Percentiles rank a stretch among this genome's conserved stretches.
Conservation (phyloP, 2,329 filamentous ascomycete genomes). For the Sclerotiophoma versabilis region DNA sequence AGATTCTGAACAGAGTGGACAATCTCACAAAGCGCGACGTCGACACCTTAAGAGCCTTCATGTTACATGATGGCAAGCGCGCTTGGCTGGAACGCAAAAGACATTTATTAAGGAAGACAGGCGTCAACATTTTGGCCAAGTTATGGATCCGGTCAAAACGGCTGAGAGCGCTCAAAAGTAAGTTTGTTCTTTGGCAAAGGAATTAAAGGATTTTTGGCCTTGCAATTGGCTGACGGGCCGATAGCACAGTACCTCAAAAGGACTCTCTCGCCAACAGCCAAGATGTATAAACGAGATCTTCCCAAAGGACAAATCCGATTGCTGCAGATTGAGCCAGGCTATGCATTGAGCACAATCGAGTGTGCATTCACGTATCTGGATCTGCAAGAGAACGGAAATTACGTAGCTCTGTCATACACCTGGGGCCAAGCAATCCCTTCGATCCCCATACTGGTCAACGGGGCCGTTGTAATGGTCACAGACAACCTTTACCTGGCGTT, state of each 20-base stretch:
- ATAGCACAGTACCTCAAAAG: not conserved
- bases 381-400: not conserved
- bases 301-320: not conserved
- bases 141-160: not conserved
- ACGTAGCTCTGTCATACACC: not conserved
- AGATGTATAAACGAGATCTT: not conserved
- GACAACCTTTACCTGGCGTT: not conserved
- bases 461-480: not conserved
- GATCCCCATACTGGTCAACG: not conserved
- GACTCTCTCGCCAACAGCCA: not conserved
- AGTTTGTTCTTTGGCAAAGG: not conserved
- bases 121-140: not conserved
- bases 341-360: not conserved
- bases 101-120: not conserved
- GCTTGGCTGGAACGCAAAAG: not conserved
- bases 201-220: not conserved
- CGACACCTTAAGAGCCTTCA: not conserved
- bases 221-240: not conserved
- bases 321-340: not conserved
- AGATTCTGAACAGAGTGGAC: not conserved
- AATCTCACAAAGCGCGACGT: not conserved
- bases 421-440: not conserved
- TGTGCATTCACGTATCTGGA: not conserved
- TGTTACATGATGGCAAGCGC: not conserved
- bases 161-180: not conserved